phyloP scores from a whole-genome alignment of 2,329 filamentous ascomycete genomes.

The Aaosphaeria arxii region DNA sequence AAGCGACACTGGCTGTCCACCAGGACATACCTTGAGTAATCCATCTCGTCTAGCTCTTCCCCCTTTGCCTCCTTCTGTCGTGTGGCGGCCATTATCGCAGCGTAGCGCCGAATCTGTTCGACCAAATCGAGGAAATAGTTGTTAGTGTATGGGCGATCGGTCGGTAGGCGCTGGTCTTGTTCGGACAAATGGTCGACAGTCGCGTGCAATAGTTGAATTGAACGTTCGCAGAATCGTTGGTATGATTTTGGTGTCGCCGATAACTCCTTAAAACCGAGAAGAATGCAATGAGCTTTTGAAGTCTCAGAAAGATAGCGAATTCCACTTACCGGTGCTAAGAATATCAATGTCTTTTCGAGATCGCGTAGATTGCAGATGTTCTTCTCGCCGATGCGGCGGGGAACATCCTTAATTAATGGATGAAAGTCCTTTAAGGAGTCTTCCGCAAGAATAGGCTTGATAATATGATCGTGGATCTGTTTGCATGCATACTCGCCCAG shows the following conservation, averaged over 20 bases:
- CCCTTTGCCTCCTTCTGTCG: slow-evolving; percentile 64
- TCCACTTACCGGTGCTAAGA: slow-evolving; percentile 87
- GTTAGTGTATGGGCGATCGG: slow-evolving; percentile 89
- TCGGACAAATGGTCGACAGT: slow-evolving; percentile 84
- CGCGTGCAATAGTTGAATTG: slow-evolving; percentile 84
- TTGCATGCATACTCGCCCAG: slow-evolving; percentile 69
- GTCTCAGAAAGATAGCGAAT: slow-evolving; percentile 51
- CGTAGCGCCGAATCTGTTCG: slow-evolving; percentile 89
- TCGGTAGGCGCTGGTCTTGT: slow-evolving; percentile 77
- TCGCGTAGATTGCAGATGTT: slow-evolving; percentile 89
- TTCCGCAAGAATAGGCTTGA: slow-evolving; percentile 73
- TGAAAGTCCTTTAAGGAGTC: slow-evolving; percentile 75
- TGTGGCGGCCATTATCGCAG: slow-evolving; percentile 73
- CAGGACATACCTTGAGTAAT: slow-evolving; percentile 44
- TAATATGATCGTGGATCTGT: slow-evolving; percentile 75
- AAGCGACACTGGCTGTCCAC: slow-evolving; percentile 4
- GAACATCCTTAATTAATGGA: slow-evolving; percentile 73
- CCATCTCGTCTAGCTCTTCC: slow-evolving; percentile 51
- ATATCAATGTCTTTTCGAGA: slow-evolving; percentile 88
- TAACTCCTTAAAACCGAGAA: slow-evolving; percentile 67
- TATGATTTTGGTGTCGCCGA: slow-evolving; percentile 69
- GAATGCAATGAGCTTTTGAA: slow-evolving; percentile 66
- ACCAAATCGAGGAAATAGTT: slow-evolving; percentile 96
- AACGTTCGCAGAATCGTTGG: slow-evolving; percentile 84
- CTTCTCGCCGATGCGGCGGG: slow-evolving; percentile 74